phyloP scores from a whole-genome alignment of 1,139 yeast genomes.

The Zygosaccharomyces sapae region DNA sequence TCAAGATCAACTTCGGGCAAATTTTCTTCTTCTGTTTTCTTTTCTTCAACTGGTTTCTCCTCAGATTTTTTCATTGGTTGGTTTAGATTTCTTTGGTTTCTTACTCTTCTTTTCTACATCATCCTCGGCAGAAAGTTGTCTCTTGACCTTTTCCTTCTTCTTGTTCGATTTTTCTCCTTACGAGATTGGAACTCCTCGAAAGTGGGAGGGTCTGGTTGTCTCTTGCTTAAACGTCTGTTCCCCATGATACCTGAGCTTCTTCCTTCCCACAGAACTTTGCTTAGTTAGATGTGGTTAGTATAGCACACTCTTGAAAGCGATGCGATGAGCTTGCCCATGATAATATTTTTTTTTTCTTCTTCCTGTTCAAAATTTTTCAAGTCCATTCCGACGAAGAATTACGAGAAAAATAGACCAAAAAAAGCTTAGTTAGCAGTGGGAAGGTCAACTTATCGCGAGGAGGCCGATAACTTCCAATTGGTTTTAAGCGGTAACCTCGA shows the following conservation, averaged over 20 bases:
- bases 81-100: slow-evolving; percentile 24
- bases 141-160: slow-evolving; percentile 33
- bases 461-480: no score
- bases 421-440: slow-evolving; percentile 4
- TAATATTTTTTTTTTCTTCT: slow-evolving; percentile 1
- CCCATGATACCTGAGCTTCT: slow-evolving; percentile 53
- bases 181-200: slow-evolving; percentile 72
- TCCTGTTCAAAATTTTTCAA: slow-evolving; percentile 13
- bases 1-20: slow-evolving; percentile 63
- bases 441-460: slow-evolving; percentile 9
- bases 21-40: slow-evolving; percentile 45
- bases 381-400: slow-evolving; percentile 2
- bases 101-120: slow-evolving; percentile 26
- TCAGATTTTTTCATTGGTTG: slow-evolving; percentile 24
- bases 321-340: slow-evolving; percentile 23
- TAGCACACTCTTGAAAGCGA: slow-evolving; percentile 12
- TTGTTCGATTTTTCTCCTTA: slow-evolving; percentile 44
- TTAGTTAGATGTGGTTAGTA: not conserved
- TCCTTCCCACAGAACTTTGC: not conserved
- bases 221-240: slow-evolving; percentile 77
- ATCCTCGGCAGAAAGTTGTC: slow-evolving; percentile 20
- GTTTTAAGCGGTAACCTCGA: no score
- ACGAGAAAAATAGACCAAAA: not conserved
- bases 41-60: slow-evolving; percentile 27
- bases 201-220: slow-evolving; percentile 86